Percentiles rank a stretch among this genome's conserved stretches.
These are phyloP conservation scores for Petunia axillaris DNA, from an alignment of 257 asterid species.

Conservation along the genomic window DNA sequence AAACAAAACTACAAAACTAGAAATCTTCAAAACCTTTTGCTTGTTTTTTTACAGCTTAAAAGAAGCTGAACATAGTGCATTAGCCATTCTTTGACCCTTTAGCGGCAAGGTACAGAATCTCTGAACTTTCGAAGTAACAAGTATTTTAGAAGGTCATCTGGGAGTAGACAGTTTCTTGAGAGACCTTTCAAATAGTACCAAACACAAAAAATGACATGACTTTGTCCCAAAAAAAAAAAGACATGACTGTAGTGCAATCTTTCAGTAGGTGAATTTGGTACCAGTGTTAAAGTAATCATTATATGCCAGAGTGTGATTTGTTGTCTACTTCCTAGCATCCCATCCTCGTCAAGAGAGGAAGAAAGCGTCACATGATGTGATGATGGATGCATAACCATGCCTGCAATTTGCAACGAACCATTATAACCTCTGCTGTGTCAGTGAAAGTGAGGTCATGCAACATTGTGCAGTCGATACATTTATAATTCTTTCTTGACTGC, in stretches of 20 bases:
- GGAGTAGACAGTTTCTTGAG: slow-evolving; percentile 4
- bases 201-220: background rate
- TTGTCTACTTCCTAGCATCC: background rate
- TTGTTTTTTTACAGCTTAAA: background rate
- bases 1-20: background rate
- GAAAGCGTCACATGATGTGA: background rate
- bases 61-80: slow-evolving; percentile 14
- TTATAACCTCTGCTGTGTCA: background rate
- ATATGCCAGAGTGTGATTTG: background rate
- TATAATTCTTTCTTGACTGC: background rate
- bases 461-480: background rate
- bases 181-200: background rate
- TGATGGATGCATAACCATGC: background rate
- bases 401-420: background rate
- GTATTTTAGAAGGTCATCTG: slow-evolving; percentile 11
- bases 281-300: background rate
- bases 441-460: background rate
- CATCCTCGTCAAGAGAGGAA: background rate
- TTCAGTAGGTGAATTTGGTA: slow-evolving; percentile 3
- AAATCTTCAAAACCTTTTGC: background rate
- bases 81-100: background rate
- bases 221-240: too few relatives aligned
- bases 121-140: slow-evolving; percentile 15
- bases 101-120: background rate
- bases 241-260: background rate